Conservation (phyloP, 164 flowering plant species). For the Vitis amurensis region DNA sequence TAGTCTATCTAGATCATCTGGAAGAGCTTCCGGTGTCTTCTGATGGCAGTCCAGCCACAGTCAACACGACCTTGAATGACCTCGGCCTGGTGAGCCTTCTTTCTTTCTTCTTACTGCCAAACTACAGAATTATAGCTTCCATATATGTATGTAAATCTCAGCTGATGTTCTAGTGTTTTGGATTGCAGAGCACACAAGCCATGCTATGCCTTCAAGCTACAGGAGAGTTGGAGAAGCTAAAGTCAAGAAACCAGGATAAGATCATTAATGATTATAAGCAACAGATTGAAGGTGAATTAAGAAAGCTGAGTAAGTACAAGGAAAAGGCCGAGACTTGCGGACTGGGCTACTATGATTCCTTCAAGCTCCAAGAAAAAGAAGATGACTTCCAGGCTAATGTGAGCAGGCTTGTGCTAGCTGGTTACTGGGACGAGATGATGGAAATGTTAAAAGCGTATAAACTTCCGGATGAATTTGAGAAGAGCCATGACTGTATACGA, state of each 20-base stretch:
- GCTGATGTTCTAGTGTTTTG: background rate
- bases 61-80: constrained; percentile 37
- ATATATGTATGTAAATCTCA: too few relatives aligned
- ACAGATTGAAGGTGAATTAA: background rate
- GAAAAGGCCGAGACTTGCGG: constrained; percentile 1
- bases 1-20: constrained; percentile 32
- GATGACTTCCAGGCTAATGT: constrained; percentile 48
- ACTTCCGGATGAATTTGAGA: constrained; percentile 53
- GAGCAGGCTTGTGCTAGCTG: constrained; percentile 44
- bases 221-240: constrained; percentile 1
- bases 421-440: constrained; percentile 51
- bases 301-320: constrained; percentile 21
- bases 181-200: constrained; percentile 3
- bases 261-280: background rate
- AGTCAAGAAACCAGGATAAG: background rate
- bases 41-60: constrained; percentile 10
- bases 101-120: background rate
- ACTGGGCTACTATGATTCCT: constrained; percentile 53
- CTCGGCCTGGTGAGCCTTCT: constrained; percentile 60
- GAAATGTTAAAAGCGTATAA: constrained; percentile 49
- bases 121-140: too few relatives aligned
- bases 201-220: constrained; percentile 9
- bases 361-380: constrained; percentile 37
- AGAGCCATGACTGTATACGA: constrained; percentile 24
- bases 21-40: constrained; percentile 43